Conservation (phyloP, 768 basidiomycete species). For the Lentinula sp. region DNA sequence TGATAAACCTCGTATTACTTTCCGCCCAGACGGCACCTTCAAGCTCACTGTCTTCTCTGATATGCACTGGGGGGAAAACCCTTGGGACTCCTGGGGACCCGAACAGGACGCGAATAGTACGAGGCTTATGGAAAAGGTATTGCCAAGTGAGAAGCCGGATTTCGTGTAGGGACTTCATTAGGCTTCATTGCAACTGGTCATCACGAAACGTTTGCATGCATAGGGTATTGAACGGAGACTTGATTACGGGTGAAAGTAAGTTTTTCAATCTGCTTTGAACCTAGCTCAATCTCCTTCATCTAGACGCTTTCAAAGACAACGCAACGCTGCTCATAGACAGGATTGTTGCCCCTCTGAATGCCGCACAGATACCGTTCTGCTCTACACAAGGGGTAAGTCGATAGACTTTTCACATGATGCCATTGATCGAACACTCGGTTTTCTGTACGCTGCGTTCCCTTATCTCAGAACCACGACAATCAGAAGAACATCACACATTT, state of each 20-base stretch:
- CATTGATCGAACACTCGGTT: not conserved
- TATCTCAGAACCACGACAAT: slow-evolving; percentile 66
- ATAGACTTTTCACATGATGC: not conserved
- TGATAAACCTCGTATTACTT: slow-evolving; percentile 44
- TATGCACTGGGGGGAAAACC: slow-evolving; percentile 72
- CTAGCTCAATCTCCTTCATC: not conserved
- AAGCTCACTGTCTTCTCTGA: slow-evolving; percentile 73
- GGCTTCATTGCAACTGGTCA: not conserved
- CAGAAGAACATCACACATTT: slow-evolving; percentile 65
- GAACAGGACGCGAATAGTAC: slow-evolving; percentile 62
- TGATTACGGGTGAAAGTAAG: slow-evolving; percentile 66
- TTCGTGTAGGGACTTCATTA: slow-evolving; percentile 46
- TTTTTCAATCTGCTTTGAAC: slow-evolving; percentile 7
- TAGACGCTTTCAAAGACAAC: slow-evolving; percentile 64
- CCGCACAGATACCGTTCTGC: slow-evolving; percentile 55
- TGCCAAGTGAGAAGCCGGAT: slow-evolving; percentile 57
- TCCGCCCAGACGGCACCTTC: slow-evolving; percentile 55
- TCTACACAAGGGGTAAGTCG: slow-evolving; percentile 60
- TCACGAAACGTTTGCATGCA: not conserved
- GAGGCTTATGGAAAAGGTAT: slow-evolving; percentile 48
- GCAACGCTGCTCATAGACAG: slow-evolving; percentile 60
- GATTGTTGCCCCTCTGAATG: slow-evolving; percentile 56
- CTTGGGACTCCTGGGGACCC: slow-evolving; percentile 64
- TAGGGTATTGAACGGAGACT: slow-evolving; percentile 68
- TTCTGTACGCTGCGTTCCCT: not conserved